Percentiles rank a stretch among this genome's conserved stretches.
Evolutionary conservation across 2,329 filamentous ascomycete species (phyloP).

Genomic region (Thielaviopsis populi): DNA sequence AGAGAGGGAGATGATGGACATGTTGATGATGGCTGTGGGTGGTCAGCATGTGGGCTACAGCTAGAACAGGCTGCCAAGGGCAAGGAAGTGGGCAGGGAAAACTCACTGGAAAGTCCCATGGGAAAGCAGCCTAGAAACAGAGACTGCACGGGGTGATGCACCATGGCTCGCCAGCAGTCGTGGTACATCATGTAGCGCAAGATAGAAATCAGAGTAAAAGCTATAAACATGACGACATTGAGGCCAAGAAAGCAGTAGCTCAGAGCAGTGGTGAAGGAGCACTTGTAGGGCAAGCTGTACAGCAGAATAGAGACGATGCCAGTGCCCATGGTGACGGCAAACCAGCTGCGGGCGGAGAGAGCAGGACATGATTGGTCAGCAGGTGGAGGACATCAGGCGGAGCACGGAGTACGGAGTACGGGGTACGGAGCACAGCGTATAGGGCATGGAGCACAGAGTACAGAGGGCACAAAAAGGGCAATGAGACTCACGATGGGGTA

Average conservation of each 20-base stretch:
- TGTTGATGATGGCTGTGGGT: slow-evolving; percentile 43
- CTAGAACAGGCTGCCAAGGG: not conserved
- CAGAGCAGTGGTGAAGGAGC: slow-evolving; percentile 40
- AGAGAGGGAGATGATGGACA: slow-evolving; percentile 43
- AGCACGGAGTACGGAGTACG: not conserved
- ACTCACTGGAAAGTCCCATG: slow-evolving; percentile 42
- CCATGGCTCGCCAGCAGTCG: slow-evolving; percentile 51
- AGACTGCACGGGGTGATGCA: slow-evolving; percentile 49
- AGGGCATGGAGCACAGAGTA: not conserved
- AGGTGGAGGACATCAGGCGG: not conserved
- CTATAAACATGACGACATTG: slow-evolving; percentile 42
- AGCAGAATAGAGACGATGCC: slow-evolving; percentile 51
- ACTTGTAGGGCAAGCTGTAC: slow-evolving; percentile 45
- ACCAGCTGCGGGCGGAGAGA: slow-evolving; percentile 31
- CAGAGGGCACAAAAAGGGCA: not conserved
- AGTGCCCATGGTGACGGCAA: slow-evolving; percentile 49
- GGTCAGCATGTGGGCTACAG: not conserved
- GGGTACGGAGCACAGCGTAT: not conserved
- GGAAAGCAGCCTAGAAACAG: slow-evolving; percentile 55
- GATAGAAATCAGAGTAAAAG: slow-evolving; percentile 39
- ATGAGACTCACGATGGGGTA: slow-evolving; percentile 34
- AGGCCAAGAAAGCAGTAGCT: slow-evolving; percentile 45
- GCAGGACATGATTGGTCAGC: not conserved
- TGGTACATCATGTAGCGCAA: slow-evolving; percentile 51
- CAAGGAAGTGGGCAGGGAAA: not conserved